These are phyloP conservation scores for Arachis stenosperma DNA, from an alignment of 306 rosid genomes.

Conservation along the genomic window DNA sequence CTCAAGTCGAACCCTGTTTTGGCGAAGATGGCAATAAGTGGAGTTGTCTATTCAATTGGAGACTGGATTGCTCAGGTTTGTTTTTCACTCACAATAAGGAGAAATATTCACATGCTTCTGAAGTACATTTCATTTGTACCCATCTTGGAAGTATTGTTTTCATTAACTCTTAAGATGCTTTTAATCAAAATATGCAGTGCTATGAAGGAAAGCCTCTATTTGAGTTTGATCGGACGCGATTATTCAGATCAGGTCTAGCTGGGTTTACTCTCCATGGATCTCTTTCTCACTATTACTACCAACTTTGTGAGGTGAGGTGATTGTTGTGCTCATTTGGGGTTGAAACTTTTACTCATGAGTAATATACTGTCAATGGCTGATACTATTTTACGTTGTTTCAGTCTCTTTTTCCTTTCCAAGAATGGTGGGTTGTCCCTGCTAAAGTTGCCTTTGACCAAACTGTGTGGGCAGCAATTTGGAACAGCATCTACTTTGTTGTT, in stretches of 20 bases:
- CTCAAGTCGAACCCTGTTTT: constrained; percentile 82
- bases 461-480: constrained; percentile 90
- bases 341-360: constrained; percentile 23
- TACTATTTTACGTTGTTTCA: constrained; percentile 36
- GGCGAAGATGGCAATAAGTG: constrained; percentile 93
- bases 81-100: background rate
- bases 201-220: constrained; percentile 87
- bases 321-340: constrained; percentile 37
- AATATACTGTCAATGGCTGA: constrained; percentile 45
- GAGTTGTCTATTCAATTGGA: constrained; percentile 83
- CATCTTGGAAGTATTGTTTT: constrained; percentile 7
- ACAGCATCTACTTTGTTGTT: constrained; percentile 84
- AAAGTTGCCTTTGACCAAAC: constrained; percentile 96
- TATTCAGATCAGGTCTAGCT: constrained; percentile 90
- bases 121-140: background rate
- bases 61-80: constrained; percentile 97
- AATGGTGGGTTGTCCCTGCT: constrained; percentile 97
- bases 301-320: constrained; percentile 97
- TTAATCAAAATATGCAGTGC: constrained; percentile 59
- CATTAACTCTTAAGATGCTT: constrained; percentile 10
- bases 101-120: too few relatives aligned
- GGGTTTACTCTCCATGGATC: constrained; percentile 96
- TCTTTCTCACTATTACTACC: constrained; percentile 97
- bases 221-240: constrained; percentile 75
- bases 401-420: constrained; percentile 85